These are phyloP conservation scores for Citrus reticulata DNA, from an alignment of 345 rosid species.

Conservation along the genomic window DNA sequence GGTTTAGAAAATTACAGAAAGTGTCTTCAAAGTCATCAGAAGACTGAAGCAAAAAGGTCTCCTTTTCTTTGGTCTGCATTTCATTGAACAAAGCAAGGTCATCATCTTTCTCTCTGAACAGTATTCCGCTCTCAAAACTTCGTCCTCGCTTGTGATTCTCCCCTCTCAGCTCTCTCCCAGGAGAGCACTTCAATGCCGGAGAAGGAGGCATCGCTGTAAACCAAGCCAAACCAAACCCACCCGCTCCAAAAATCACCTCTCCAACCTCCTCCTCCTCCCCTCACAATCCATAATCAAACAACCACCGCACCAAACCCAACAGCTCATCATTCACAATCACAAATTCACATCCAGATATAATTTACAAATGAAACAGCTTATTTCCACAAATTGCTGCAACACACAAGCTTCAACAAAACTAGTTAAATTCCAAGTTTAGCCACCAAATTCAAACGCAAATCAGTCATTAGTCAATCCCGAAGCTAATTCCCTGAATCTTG, in stretches of 20 bases:
- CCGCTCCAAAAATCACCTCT: constrained; percentile 13
- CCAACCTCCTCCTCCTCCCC: constrained; percentile 9
- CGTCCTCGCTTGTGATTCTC: constrained; percentile 68
- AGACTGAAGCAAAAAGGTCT: constrained; percentile 79
- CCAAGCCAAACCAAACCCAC: constrained; percentile 2
- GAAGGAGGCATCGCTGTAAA: constrained; percentile 74
- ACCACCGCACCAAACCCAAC: constrained; percentile 11
- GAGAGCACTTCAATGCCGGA: constrained; percentile 73
- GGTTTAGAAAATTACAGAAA: constrained; percentile 61
- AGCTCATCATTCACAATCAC: constrained; percentile 14
- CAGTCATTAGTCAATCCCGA: background rate
- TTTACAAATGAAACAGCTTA: background rate
- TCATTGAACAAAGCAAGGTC: constrained; percentile 89
- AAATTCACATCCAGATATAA: background rate
- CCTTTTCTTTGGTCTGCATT: constrained; percentile 83
- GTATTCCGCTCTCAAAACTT: constrained; percentile 67
- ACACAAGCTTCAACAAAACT: background rate
- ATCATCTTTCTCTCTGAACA: constrained; percentile 69
- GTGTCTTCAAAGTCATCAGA: constrained; percentile 74
- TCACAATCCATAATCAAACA: background rate
- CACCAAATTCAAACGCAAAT: background rate
- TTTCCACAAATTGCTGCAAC: background rate
- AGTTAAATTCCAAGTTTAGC: constrained; percentile 5
- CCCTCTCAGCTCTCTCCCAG: constrained; percentile 60
- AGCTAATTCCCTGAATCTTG: constrained; percentile 5